Conservation (phyloP, 345 rosid species). For the Hibiscus trionum region DNA sequence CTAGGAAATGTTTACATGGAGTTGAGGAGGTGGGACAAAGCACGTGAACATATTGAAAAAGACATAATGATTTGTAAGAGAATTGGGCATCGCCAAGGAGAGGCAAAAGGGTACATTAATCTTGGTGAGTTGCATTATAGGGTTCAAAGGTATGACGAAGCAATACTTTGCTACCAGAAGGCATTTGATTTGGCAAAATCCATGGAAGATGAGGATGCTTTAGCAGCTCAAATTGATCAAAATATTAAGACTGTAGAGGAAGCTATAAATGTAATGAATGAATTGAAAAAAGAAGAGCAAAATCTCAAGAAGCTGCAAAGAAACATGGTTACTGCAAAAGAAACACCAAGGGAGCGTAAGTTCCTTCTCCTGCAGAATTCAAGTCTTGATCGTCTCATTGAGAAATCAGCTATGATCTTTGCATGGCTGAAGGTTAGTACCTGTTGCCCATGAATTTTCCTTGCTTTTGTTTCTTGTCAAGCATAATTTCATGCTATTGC, state of each 20-base stretch:
- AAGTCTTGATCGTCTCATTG: constrained; percentile 69
- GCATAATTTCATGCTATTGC: neutral
- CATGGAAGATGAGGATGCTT: constrained; percentile 85
- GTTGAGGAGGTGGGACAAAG: constrained; percentile 70
- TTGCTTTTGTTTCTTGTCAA: neutral
- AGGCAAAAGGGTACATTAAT: constrained; percentile 93
- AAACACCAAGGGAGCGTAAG: constrained; percentile 56
- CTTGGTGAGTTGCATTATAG: constrained; percentile 80
- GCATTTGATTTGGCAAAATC: constrained; percentile 74
- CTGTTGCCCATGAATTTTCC: neutral
- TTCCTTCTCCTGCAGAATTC: constrained; percentile 52
- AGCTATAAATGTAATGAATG: constrained; percentile 65
- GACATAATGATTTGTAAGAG: constrained; percentile 72
- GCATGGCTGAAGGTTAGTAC: constrained; percentile 71
- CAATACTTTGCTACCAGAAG: constrained; percentile 62
- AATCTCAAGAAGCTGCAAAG: constrained; percentile 69
- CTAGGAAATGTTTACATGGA: constrained; percentile 70
- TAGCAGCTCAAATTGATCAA: constrained; percentile 48
- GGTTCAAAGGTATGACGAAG: constrained; percentile 70
- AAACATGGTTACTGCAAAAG: constrained; percentile 44
- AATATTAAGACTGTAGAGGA: constrained; percentile 57
- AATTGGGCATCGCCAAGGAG: constrained; percentile 71
- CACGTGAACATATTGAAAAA: constrained; percentile 62
- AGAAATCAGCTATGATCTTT: constrained; percentile 55
- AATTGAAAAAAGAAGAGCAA: constrained; percentile 70